Base-by-base conservation (phyloP, 1,284 basidiomycete species). In the Boletus semigastroideus region DNA sequence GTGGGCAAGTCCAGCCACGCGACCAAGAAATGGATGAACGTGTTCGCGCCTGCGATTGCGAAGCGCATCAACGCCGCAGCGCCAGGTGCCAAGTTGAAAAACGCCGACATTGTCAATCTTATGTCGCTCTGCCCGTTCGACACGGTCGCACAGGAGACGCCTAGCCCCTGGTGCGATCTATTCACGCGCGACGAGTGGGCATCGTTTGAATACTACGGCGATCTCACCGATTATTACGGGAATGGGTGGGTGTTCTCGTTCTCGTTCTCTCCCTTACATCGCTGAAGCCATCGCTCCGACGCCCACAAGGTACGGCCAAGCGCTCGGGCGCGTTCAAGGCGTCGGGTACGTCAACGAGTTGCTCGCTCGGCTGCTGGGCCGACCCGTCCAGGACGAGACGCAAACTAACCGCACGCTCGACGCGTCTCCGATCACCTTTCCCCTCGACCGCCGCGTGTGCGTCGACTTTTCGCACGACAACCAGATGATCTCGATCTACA, bases 321-420 rank as follows among this genome's bases (percentile, higher is more conserved):
- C 67, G 0, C 74, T 89, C 3, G 88, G 88, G 0, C 81, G 70
- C 3, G 82, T 90, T 2, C 87, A 90, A 67, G 88, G 87, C 40
- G 86, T 92, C 7, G 91, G 91, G 5, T 94, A 87, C 64, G 73
- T 90, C 60, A 92, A 92, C 66, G 92, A 94, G 68, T 81, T 94
- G 34, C 71, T 94, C 17, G 87, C 90, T 1, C 81, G 92, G n/a
- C 76, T 94, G 28, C 87, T 83, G 0, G 74, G 76, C 13, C 66
- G 69, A 14, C 76, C 80, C 0, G 84, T 89, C 7, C 65, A 64
- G 27, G 90, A 93, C 69, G 63, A 74, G 49, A 93, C 91, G 0
- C 86, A 87, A 60, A 90, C 87, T 5, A 94, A 94, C 67, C 70
- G 71, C 16, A 94, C 90, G 2, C 78, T 94, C 31, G 85, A 89